phyloP scores from a whole-genome alignment of 371 early-diverging fungal species.

The Apophysomyces trapeziformis region DNA sequence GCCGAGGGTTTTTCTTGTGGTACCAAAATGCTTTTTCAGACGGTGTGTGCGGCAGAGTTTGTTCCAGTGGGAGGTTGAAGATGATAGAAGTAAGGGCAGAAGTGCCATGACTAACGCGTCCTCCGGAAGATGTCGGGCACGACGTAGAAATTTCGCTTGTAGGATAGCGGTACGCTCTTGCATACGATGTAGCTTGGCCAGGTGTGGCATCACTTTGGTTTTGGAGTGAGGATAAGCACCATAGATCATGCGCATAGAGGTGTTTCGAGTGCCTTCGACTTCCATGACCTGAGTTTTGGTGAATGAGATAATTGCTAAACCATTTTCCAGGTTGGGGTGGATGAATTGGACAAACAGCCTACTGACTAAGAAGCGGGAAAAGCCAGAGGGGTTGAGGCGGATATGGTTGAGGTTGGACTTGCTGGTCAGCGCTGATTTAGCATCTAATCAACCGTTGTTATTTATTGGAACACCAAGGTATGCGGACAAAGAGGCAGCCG shows the following conservation, averaged over 20 bases:
- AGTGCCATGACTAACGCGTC: too few species aligned
- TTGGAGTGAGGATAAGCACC: constrained; percentile 18
- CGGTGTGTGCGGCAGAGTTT: too few species aligned
- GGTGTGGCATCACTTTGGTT: constrained; percentile 22
- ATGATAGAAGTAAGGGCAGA: too few species aligned
- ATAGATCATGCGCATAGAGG: constrained; percentile 20
- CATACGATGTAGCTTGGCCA: constrained; percentile 22
- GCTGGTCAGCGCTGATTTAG: background rate
- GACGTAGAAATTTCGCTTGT: too few species aligned
- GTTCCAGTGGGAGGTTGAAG: too few species aligned
- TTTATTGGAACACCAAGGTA: constrained; percentile 24
- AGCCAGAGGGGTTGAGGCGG: background rate
- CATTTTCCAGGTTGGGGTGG: background rate
- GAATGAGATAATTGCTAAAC: background rate
- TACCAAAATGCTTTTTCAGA: too few species aligned
- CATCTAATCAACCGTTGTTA: constrained; percentile 8
- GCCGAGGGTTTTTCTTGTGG: too few species aligned
- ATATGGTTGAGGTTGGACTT: constrained; percentile 13
- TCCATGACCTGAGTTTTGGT: background rate
- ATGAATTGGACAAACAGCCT: background rate
- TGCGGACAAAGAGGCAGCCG: constrained; percentile 7
- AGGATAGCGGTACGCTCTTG: background rate
- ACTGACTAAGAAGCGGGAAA: too few species aligned
- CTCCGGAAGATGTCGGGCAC: too few species aligned
- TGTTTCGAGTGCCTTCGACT: constrained; percentile 14